Evolutionary conservation across 306 rosid species (phyloP).

Genomic region (Comarum palustre): DNA sequence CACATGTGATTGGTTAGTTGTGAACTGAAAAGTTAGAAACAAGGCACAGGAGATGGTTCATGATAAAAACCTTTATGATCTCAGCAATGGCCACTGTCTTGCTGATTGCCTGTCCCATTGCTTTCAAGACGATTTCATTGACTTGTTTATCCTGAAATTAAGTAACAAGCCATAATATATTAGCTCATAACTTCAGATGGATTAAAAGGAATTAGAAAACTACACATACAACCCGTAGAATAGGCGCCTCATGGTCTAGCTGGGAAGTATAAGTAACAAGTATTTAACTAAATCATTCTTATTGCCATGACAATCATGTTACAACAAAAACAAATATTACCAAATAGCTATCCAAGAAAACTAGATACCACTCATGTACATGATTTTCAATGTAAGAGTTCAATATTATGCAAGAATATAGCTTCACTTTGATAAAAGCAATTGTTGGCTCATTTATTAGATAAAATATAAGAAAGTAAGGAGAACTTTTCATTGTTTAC

Average conservation of each 20-base stretch:
- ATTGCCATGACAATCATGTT: not conserved
- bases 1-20: constrained; percentile 17
- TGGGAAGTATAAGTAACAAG: not conserved
- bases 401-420: not conserved
- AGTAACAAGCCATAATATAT: constrained; percentile 10
- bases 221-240: not conserved
- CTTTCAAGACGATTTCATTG: constrained; percentile 85
- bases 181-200: constrained; percentile 3
- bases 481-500: not conserved
- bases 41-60: constrained; percentile 1
- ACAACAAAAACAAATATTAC: not conserved
- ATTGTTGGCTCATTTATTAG: not conserved
- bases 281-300: not conserved
- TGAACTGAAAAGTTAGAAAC: not conserved
- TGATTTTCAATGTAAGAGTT: not conserved
- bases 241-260: not conserved
- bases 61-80: constrained; percentile 66
- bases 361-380: not conserved
- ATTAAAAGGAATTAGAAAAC: not conserved
- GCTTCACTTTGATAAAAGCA: not conserved
- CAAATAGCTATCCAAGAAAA: not conserved
- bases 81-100: constrained; percentile 94
- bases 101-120: constrained; percentile 99
- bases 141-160: constrained; percentile 70
- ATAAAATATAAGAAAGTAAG: not conserved